Conservation (phyloP, 2,329 filamentous ascomycete genomes). For the Penicillium sp. region DNA sequence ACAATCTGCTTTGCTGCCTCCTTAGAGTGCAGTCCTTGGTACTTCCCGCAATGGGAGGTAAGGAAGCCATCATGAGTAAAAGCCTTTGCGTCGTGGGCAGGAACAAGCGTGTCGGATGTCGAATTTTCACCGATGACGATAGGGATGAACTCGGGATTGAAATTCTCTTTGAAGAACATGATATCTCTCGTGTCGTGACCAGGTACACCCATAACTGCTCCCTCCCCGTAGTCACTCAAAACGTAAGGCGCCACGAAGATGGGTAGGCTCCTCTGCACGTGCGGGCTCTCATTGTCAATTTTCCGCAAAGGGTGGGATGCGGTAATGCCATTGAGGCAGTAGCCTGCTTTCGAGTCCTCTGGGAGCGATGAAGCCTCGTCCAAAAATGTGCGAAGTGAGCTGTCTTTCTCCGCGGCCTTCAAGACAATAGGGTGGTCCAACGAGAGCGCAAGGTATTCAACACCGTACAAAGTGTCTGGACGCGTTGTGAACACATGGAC, state of each 20-base stretch:
- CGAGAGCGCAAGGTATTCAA: slow-evolving; percentile 77
- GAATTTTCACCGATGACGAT: slow-evolving; percentile 51
- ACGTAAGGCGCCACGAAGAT: slow-evolving; percentile 83
- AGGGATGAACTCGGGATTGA: slow-evolving; percentile 55
- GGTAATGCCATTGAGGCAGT: slow-evolving; percentile 57
- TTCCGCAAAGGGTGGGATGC: slow-evolving; percentile 62
- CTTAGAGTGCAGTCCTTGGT: slow-evolving; percentile 59
- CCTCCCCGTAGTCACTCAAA: slow-evolving; percentile 76
- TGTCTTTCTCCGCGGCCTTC: slow-evolving; percentile 55
- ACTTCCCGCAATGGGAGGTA: slow-evolving; percentile 61
- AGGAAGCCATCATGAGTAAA: slow-evolving; percentile 65
- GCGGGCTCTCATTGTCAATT: slow-evolving; percentile 48
- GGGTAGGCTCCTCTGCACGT: slow-evolving; percentile 52
- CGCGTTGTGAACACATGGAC: slow-evolving; percentile 79
- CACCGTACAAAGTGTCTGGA: slow-evolving; percentile 80
- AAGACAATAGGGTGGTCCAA: slow-evolving; percentile 66
- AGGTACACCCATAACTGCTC: slow-evolving; percentile 87
- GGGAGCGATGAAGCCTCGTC: slow-evolving; percentile 53
- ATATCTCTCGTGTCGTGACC: slow-evolving; percentile 76
- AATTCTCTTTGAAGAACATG: slow-evolving; percentile 73
- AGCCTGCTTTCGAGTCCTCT: slow-evolving; percentile 59
- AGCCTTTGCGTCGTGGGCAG: slow-evolving; percentile 48
- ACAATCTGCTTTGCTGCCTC: slow-evolving; percentile 61
- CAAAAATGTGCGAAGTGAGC: slow-evolving; percentile 63
- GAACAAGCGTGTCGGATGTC: slow-evolving; percentile 15